Base-by-base conservation (phyloP, 1,139 yeast genomes). In the Lodderomyces jiufengensis region DNA sequence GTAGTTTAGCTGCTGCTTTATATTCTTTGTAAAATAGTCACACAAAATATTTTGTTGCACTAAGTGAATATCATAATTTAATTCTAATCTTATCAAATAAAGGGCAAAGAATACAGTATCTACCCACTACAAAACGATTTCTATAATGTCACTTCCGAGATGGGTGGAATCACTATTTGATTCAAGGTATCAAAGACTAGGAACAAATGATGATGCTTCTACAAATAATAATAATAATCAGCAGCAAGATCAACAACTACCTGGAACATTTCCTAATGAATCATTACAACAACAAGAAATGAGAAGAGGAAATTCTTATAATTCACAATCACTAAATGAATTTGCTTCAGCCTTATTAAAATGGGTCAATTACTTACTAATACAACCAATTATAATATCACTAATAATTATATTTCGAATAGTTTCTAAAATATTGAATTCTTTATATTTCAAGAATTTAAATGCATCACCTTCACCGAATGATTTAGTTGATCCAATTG, bases 321-420 rank as follows among this genome's bases (percentile, higher is more conserved):
- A 28, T 18, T 16, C 31, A 16, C 31, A 28, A 24, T 24, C 26
- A n/a, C 9, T 24, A n/a, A 12, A 24, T 5, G 13, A n/a, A 24
- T 24, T 5, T 24, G 26, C 26, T 5, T n/a, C 26, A 5, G 8
- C 8, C 4, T 9, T n/a, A 24, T 24, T 24, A 9, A 23, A n/a
- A 9, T 53, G 55, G 54, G 12, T 52, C 11, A 51, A 45, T 31
- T 44, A 47, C 28, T 9, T 63, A 2, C 28, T 63, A 7, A 45
- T 63, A 22, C 59, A 58, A 40, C 69, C 70, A 2, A 22, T 66
- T 2, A 51, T 63, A 7, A 34, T 61, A 11, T 27, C 59, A 1
- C 24, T 63, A 24, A 45, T 57, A 27, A 34, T 63, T 3, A 16
- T 50, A 5, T 54, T 60, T 26, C 47, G 60, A 18, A 27, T 61